Evolutionary conservation across 1,139 yeast species (phyloP).

Genomic region (Petasospora fabianii): DNA sequence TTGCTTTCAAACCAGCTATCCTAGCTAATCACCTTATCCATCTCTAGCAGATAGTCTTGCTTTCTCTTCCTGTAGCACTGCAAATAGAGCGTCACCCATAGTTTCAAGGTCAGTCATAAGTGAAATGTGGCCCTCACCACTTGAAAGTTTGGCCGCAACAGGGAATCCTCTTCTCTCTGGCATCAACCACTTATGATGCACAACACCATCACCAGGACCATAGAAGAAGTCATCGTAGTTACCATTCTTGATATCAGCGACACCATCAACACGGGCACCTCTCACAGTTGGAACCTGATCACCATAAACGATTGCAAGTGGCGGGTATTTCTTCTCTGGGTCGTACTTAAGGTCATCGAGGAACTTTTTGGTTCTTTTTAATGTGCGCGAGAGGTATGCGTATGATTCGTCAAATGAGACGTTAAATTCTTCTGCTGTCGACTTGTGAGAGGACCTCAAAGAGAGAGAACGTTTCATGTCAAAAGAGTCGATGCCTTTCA

Average conservation of each 20-base stretch:
- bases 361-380: conserved; percentile 57
- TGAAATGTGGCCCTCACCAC: conserved; percentile 73
- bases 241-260: conserved; percentile 65
- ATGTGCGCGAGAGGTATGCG: conserved; percentile 58
- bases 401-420: conserved; percentile 58
- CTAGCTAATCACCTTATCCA: too few species aligned
- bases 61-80: conserved; percentile 53
- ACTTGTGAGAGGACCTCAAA: conserved; percentile 1
- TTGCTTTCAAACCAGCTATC: too few species aligned
- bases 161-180: conserved; percentile 71
- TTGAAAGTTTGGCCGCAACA: conserved; percentile 64
- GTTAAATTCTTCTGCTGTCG: conserved; percentile 18
- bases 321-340: conserved; percentile 60
- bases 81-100: conserved; percentile 65
- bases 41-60: neutral
- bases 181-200: conserved; percentile 76
- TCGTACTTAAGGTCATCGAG: conserved; percentile 54
- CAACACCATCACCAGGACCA: conserved; percentile 94
- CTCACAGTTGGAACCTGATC: conserved; percentile 80
- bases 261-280: conserved; percentile 62
- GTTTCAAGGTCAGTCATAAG: conserved; percentile 69
- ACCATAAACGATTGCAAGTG: conserved; percentile 78
- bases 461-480: conserved; percentile 18
- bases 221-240: conserved; percentile 72
- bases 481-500: conserved; percentile 7